A percentile compares a stretch with the other conserved stretches of the same genome.
Evolutionary conservation across 441 rosid genomes (phyloP).

Genomic region (Lepidium campestre): DNA sequence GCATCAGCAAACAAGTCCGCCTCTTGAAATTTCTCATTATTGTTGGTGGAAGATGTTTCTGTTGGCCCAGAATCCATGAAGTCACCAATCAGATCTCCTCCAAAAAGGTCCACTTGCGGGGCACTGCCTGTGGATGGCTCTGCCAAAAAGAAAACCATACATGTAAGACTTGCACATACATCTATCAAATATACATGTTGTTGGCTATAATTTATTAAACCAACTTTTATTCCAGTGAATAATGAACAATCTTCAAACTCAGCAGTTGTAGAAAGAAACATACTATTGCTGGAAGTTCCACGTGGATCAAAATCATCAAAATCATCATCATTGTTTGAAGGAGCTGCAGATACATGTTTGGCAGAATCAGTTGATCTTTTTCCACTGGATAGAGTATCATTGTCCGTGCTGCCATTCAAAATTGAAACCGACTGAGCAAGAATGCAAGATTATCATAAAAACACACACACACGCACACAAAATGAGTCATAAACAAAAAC

Average conservation of each 20-base stretch:
- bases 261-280: constrained; percentile 24
- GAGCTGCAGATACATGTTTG: constrained; percentile 33
- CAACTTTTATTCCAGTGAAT: neutral
- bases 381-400: constrained; percentile 35
- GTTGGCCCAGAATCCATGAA: constrained; percentile 71
- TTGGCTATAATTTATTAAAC: neutral
- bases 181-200: neutral
- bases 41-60: constrained; percentile 40
- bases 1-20: constrained; percentile 96
- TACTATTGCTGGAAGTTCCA: constrained; percentile 70
- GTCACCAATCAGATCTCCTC: constrained; percentile 68
- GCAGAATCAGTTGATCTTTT: constrained; percentile 42
- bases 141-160: constrained; percentile 34
- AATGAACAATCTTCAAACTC: neutral
- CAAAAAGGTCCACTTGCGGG: constrained; percentile 79
- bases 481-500: neutral
- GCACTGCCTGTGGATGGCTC: constrained; percentile 57
- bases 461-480: neutral
- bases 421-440: constrained; percentile 8
- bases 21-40: constrained; percentile 40
- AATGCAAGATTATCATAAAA: neutral
- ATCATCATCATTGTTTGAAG: constrained; percentile 55
- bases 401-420: constrained; percentile 54
- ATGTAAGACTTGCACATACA: neutral
- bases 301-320: constrained; percentile 98